These are phyloP conservation scores for Alternaria hordeiaustralica DNA, from an alignment of 2,329 filamentous ascomycete species.

Conservation along the genomic window DNA sequence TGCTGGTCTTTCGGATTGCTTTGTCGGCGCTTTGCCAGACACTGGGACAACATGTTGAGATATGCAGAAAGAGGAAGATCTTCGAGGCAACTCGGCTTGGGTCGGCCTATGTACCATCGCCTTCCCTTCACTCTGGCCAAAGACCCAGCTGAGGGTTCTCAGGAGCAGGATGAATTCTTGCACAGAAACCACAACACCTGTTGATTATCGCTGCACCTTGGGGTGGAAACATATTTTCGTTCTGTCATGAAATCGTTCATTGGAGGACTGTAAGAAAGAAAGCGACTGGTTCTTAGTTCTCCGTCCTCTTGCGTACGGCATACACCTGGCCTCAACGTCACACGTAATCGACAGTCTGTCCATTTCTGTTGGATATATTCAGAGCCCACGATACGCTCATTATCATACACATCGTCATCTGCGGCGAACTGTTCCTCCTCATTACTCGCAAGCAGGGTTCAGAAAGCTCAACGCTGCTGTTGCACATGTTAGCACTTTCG, in stretches of 20 bases:
- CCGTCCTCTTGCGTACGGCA: not conserved
- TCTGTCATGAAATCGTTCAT: not conserved
- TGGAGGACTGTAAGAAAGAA: not conserved
- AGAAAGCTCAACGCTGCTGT: conserved; percentile 23
- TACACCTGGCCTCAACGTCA: not conserved
- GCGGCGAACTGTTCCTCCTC: not conserved
- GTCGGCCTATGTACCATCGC: not conserved
- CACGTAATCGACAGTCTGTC: not conserved
- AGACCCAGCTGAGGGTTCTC: not conserved
- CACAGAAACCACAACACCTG: not conserved
- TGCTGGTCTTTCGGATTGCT: not conserved
- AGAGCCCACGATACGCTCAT: not conserved
- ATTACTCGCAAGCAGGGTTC: conserved; percentile 13
- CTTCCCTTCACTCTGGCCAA: not conserved
- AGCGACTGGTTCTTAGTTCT: not conserved
- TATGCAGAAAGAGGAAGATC: not conserved
- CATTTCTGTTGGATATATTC: not conserved
- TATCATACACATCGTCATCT: conserved; percentile 1
- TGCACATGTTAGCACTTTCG: conserved; percentile 1
- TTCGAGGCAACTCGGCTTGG: not conserved
- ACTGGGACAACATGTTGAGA: not conserved
- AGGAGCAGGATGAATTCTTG: not conserved
- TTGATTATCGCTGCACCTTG: not conserved
- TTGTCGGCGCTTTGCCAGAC: not conserved
- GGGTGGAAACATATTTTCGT: not conserved